Percentiles rank a stretch among this genome's conserved stretches.
Evolutionary conservation across 257 asterid genomes (phyloP).

Genomic region (Solanum megistacrolobum): DNA sequence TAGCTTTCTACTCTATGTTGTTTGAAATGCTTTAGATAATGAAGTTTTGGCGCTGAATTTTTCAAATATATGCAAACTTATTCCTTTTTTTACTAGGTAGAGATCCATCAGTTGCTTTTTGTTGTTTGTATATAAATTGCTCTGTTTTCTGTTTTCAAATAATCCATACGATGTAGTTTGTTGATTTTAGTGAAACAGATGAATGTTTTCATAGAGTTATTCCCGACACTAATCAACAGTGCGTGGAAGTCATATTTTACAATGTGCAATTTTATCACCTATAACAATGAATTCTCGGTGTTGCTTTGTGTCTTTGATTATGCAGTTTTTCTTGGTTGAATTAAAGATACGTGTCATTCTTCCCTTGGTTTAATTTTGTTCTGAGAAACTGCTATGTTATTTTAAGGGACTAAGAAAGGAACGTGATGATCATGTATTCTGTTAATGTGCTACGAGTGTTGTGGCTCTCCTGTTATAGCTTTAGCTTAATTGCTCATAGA

Average conservation of each 20-base stretch:
- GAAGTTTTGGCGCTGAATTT: background rate
- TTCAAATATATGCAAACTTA: background rate
- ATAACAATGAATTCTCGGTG: background rate
- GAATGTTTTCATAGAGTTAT: background rate
- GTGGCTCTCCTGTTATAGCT: too few relatives aligned
- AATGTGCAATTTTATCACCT: background rate
- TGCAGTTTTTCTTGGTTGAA: background rate
- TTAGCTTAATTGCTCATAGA: too few relatives aligned
- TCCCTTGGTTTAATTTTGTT: background rate
- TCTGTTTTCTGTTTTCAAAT: too few relatives aligned
- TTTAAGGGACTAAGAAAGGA: background rate
- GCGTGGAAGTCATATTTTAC: background rate
- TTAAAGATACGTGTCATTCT: background rate
- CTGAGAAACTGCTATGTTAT: background rate
- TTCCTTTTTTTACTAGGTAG: too few relatives aligned
- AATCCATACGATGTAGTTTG: background rate
- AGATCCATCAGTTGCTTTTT: background rate
- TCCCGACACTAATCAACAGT: background rate
- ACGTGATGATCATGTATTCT: too few relatives aligned
- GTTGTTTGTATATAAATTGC: too few relatives aligned
- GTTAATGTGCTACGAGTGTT: too few relatives aligned
- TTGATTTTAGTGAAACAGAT: background rate
- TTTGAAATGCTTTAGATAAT: background rate
- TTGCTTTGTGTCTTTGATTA: background rate
- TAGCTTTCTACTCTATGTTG: background rate